Evolutionary conservation across 2,329 filamentous ascomycete species (phyloP).

Genomic region (Westerdykella sp.): DNA sequence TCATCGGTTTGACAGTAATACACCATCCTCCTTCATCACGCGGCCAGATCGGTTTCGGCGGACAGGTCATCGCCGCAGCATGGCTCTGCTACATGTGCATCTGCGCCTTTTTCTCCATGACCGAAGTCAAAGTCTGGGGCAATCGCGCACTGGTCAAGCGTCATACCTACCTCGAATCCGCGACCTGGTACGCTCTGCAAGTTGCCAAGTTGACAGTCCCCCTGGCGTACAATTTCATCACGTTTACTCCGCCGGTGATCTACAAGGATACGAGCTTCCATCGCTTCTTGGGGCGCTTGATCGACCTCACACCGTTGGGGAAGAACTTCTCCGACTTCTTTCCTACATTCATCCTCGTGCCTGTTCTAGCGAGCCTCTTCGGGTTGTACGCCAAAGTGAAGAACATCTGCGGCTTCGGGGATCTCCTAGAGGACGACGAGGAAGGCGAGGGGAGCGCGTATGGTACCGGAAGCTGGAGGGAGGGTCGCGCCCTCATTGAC

Average conservation of each 20-base stretch:
- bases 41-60: constrained; percentile 75
- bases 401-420: constrained; percentile 70
- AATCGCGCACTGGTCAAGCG: constrained; percentile 83
- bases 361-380: constrained; percentile 79
- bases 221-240: constrained; percentile 92
- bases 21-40: constrained; percentile 66
- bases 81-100: constrained; percentile 98
- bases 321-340: constrained; percentile 83
- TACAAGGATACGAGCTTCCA: constrained; percentile 80
- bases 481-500: constrained; percentile 85
- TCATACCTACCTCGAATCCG: constrained; percentile 87
- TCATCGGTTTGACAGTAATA: constrained; percentile 62
- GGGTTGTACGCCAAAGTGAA: constrained; percentile 80
- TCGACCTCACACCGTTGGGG: constrained; percentile 77
- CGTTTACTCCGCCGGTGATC: constrained; percentile 68
- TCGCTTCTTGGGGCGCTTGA: constrained; percentile 72
- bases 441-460: constrained; percentile 59
- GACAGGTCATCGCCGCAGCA: constrained; percentile 73
- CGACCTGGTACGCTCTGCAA: constrained; percentile 92
- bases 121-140: constrained; percentile 95
- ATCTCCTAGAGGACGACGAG: constrained; percentile 68
- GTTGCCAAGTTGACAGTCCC: constrained; percentile 90
- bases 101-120: constrained; percentile 79
- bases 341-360: constrained; percentile 78
- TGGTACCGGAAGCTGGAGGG: constrained; percentile 80